Percentiles rank a stretch among this genome's conserved stretches.
phyloP scores from a whole-genome alignment of 768 basidiomycete species.

The Suillus subalutaceus region DNA sequence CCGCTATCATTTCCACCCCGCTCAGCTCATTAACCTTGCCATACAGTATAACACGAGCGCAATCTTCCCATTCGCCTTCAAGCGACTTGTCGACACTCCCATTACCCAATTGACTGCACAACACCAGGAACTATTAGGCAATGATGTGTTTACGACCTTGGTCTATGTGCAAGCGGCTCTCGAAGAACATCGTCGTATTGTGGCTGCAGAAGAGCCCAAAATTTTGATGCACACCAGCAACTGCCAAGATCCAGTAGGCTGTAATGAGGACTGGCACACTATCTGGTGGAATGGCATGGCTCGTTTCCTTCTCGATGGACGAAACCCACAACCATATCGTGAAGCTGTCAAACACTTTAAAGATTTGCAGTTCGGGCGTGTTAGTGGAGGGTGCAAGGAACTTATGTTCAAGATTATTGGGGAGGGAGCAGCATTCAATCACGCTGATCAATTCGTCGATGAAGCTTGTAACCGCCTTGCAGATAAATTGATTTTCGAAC shows the following conservation, averaged over 20 bases:
- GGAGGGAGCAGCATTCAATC: conserved; percentile 2
- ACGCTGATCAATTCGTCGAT: conserved; percentile 4
- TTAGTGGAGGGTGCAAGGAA: conserved; percentile 15
- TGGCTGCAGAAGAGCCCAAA: conserved; percentile 14
- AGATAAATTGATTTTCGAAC: not conserved
- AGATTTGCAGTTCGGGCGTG: conserved; percentile 18
- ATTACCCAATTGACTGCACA: conserved; percentile 3
- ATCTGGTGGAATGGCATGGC: conserved; percentile 29
- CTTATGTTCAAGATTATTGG: conserved; percentile 10
- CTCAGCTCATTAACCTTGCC: conserved; percentile 6
- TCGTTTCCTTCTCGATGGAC: conserved; percentile 21
- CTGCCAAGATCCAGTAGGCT: conserved; percentile 13
- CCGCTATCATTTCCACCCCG: conserved; percentile 2
- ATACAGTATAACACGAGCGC: not conserved
- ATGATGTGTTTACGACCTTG: not conserved
- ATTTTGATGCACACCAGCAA: conserved; percentile 2
- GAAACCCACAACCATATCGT: conserved; percentile 18
- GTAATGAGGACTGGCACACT: conserved; percentile 22
- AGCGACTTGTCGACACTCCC: conserved; percentile 2
- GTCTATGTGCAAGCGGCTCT: conserved; percentile 3
- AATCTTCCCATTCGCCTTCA: conserved; percentile 1
- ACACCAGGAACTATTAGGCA: conserved; percentile 7
- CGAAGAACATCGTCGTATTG: conserved; percentile 6
- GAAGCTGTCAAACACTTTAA: conserved; percentile 20
- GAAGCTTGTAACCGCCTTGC: conserved; percentile 5